These are phyloP conservation scores for Penicillium daleae DNA, from an alignment of 495 filamentous ascomycete genomes.

Conservation along the genomic window DNA sequence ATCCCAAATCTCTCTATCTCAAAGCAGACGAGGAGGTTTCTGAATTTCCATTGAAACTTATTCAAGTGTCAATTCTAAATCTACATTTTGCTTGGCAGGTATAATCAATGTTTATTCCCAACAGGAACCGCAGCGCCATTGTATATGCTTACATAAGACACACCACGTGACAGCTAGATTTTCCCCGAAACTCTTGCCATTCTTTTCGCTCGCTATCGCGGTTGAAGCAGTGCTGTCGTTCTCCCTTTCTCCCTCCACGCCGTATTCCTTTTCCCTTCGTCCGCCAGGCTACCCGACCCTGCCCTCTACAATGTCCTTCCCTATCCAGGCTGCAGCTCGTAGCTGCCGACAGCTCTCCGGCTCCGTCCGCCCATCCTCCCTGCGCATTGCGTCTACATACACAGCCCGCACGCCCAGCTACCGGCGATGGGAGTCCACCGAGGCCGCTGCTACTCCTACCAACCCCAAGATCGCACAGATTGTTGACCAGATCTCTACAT, in stretches of 20 bases:
- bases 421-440: slow-evolving; percentile 53
- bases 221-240: slow-evolving; percentile 24
- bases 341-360: slow-evolving; percentile 51
- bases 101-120: no score
- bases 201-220: slow-evolving; percentile 28
- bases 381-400: slow-evolving; percentile 52
- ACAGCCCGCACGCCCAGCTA: slow-evolving; percentile 44
- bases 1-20: background rate
- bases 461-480: slow-evolving; percentile 91
- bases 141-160: slow-evolving; percentile 17
- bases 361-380: slow-evolving; percentile 49
- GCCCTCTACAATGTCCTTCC: slow-evolving; percentile 45
- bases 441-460: slow-evolving; percentile 58
- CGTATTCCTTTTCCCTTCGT: slow-evolving; percentile 14
- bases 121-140: background rate
- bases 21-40: background rate
- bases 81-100: no score
- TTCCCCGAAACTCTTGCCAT: slow-evolving; percentile 37
- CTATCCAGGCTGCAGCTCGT: slow-evolving; percentile 48
- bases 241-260: slow-evolving; percentile 15
- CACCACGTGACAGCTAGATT: slow-evolving; percentile 47
- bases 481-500: slow-evolving; percentile 96
- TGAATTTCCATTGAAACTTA: no score
- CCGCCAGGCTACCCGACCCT: slow-evolving; percentile 14
- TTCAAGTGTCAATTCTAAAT: no score